Evolutionary conservation across 2,329 filamentous ascomycete genomes (phyloP).

Genomic region (Apiospora koreana): DNA sequence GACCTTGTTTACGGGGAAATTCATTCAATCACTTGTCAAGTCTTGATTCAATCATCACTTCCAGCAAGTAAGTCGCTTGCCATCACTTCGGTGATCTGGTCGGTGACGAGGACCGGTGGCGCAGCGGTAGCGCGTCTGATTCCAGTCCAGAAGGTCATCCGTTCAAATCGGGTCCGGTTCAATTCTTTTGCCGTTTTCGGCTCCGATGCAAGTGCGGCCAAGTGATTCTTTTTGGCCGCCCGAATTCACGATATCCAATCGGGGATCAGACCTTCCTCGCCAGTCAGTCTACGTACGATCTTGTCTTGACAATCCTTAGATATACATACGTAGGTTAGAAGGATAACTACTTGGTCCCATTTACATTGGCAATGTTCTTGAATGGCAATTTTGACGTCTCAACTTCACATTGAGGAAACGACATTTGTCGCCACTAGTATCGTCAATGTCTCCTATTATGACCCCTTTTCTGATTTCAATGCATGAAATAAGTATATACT

Average conservation of each 20-base stretch:
- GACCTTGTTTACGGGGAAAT: too few species aligned
- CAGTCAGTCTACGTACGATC: too few species aligned
- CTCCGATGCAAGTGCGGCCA: not conserved
- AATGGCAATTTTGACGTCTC: too few species aligned
- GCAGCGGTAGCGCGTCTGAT: slow-evolving; percentile 13
- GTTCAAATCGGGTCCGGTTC: slow-evolving; percentile 13
- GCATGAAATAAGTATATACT: not conserved
- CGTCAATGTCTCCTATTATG: too few species aligned
- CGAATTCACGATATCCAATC: too few species aligned
- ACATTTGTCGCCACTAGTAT: too few species aligned
- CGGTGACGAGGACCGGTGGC: slow-evolving; percentile 9
- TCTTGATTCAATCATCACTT: not conserved
- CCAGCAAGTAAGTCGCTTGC: not conserved
- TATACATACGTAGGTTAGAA: too few species aligned
- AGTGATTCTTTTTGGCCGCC: not conserved
- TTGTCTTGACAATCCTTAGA: too few species aligned
- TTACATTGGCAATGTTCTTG: too few species aligned
- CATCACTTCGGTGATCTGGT: not conserved
- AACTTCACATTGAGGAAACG: too few species aligned
- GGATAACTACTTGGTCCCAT: too few species aligned
- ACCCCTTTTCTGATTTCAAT: not conserved
- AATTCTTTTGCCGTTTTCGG: not conserved
- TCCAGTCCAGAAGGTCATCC: slow-evolving; percentile 13
- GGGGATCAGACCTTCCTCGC: too few species aligned
- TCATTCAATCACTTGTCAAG: not conserved